These are phyloP conservation scores for Alectoria sarmentosa DNA, from an alignment of 495 filamentous ascomycete species.

Conservation along the genomic window DNA sequence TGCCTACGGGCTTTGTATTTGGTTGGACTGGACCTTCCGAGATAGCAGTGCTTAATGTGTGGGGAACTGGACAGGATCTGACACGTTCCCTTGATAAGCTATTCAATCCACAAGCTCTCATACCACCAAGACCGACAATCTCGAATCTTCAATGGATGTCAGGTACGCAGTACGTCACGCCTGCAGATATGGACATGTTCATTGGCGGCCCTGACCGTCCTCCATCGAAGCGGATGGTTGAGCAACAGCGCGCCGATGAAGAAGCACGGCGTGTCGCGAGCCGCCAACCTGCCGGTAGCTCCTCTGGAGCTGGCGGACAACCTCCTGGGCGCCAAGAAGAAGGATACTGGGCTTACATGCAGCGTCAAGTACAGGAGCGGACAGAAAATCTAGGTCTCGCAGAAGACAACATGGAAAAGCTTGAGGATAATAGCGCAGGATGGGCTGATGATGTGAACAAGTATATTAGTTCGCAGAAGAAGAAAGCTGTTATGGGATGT, in stretches of 20 bases:
- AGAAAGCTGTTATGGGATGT: slow-evolving; percentile 65
- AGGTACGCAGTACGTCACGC: slow-evolving; percentile 85
- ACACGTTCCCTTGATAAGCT: slow-evolving; percentile 58
- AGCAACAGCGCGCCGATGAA: slow-evolving; percentile 53
- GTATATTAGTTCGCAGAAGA: slow-evolving; percentile 78
- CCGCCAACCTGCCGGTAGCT: slow-evolving; percentile 30
- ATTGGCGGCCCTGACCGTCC: slow-evolving; percentile 87
- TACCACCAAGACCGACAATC: slow-evolving; percentile 86
- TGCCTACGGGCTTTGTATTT: slow-evolving; percentile 69
- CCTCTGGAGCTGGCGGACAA: slow-evolving; percentile 18
- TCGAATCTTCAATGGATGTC: slow-evolving; percentile 94
- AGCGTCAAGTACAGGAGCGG: slow-evolving; percentile 77
- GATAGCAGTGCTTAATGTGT: slow-evolving; percentile 68
- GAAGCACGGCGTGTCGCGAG: slow-evolving; percentile 45
- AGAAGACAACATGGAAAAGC: slow-evolving; percentile 73
- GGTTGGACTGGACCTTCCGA: slow-evolving; percentile 89
- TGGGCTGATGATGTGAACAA: slow-evolving; percentile 86
- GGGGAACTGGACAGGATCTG: slow-evolving; percentile 60
- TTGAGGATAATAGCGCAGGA: slow-evolving; percentile 69
- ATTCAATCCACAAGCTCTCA: slow-evolving; percentile 61
- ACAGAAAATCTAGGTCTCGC: slow-evolving; percentile 78
- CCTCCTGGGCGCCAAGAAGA: slow-evolving; percentile 35
- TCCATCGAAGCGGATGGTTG: slow-evolving; percentile 69
- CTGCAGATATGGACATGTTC: slow-evolving; percentile 82
- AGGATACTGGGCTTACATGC: slow-evolving; percentile 65